Evolutionary conservation across 78 protist genomes (phyloP), one percentile per base, ranked within the genome.

Genomic region (Creolimax fragrantissima): DNA sequence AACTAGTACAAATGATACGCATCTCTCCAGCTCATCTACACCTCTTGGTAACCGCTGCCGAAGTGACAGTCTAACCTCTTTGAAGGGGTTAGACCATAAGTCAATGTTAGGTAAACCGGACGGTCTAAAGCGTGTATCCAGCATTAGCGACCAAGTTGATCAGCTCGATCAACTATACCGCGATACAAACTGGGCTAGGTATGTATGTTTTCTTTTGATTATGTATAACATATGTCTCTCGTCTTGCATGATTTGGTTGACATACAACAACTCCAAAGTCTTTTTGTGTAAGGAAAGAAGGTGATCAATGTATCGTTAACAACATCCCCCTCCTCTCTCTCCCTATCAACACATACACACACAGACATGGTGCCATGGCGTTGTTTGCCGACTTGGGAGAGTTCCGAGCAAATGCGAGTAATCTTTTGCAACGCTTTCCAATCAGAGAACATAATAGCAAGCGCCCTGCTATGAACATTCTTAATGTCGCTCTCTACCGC

Each of bases 381-480:
- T 24, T 42, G 2, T 90, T 90, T 41, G 83, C 6, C 45, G 24
- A 37, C 4, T 42, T 90, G 66, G 42, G 11, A 32, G 92, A 89
- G 5, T 89, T 89, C 81, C 24, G 36, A 35, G 37, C 5, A 17
- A 74, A 89, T 58, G 11, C 44, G 45, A 5, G 58, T 2, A 83
- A 89, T 17, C 5, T 89, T 5, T 3, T 89, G 41, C 43, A 43
- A 17, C 91, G 91, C 81, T 89, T 89, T 43, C 91, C 91, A 41
- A 35, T 35, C 81, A 6, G 6, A 41, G 86, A 5, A 32, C 86
- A 24, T 32, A 41, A 0, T 11, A 5, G 44, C 37, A 24, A 6
- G 44, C 7, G 35, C 5, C 86, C 42, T 24, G 42, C 7, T 32
- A 35, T 85, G 92, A 91, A 93, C 95, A 17, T 85, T 81, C 92